Evolutionary conservation across 495 filamentous ascomycete species (phyloP).

Genomic region (Talaromyces proteolyticus): DNA sequence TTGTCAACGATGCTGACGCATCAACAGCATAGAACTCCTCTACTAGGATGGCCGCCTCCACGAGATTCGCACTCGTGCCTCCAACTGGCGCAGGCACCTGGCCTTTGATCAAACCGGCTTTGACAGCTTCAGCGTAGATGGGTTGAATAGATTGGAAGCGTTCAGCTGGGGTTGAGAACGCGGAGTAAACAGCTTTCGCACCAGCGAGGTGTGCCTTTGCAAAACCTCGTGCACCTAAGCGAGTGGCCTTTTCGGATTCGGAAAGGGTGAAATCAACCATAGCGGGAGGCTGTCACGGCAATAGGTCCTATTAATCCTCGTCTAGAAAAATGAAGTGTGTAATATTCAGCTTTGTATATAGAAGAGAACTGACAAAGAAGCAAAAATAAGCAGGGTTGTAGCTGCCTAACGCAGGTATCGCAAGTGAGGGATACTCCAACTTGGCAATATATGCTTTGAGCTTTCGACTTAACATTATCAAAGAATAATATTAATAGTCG

Average conservation of each 20-base stretch:
- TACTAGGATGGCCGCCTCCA: conserved; percentile 43
- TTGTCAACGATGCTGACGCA: conserved; percentile 37
- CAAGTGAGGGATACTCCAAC: background rate
- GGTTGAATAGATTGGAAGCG: conserved; percentile 41
- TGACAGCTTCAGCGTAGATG: conserved; percentile 33
- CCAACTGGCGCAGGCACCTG: conserved; percentile 37
- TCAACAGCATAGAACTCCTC: conserved; percentile 49
- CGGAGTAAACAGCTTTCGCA: background rate
- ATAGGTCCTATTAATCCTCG: background rate
- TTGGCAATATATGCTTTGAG: background rate
- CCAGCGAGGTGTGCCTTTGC: background rate
- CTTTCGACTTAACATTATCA: background rate
- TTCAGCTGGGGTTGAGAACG: conserved; percentile 4
- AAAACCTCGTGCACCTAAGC: background rate
- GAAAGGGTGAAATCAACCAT: conserved; percentile 1
- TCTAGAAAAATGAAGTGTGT: too few species aligned
- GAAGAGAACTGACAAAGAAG: background rate
- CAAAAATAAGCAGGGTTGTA: background rate
- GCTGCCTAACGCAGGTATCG: background rate
- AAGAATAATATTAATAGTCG: background rate
- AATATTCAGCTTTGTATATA: background rate
- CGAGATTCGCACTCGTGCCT: conserved; percentile 32
- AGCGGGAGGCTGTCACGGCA: background rate
- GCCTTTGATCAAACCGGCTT: conserved; percentile 40
- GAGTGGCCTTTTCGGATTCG: background rate